Percentiles rank a stretch among this genome's conserved stretches.
Conservation (phyloP, 83 land plant species). For the Picea abies region DNA sequence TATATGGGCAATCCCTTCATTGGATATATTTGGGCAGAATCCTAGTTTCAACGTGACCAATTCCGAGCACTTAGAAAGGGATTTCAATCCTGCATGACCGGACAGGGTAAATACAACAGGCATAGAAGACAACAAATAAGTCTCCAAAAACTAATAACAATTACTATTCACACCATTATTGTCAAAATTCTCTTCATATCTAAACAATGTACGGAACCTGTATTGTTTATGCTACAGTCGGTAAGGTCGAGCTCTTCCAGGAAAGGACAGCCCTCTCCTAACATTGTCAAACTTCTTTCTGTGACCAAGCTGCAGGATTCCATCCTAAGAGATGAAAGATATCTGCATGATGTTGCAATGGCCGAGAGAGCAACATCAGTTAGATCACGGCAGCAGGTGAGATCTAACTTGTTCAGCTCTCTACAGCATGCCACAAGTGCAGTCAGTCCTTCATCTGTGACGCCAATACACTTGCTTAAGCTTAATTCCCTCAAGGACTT, state of each 20-base stretch:
- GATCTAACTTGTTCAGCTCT: constrained; percentile 71
- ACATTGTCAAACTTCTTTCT: constrained; percentile 54
- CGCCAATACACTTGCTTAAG: constrained; percentile 89
- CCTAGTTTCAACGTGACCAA: constrained; percentile 78
- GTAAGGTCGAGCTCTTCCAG: constrained; percentile 92
- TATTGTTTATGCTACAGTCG: constrained; percentile 75
- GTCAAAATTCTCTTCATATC: no score
- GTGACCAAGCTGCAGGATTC: constrained; percentile 75
- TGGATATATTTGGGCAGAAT: constrained; percentile 66
- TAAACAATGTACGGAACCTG: constrained; percentile 39
- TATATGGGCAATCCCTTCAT: constrained; percentile 68
- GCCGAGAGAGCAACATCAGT: constrained; percentile 54
- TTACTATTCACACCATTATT: no score
- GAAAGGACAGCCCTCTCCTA: constrained; percentile 59
- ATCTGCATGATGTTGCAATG: constrained; percentile 60
- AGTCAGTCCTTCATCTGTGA: constrained; percentile 77
- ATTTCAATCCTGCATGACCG: constrained; percentile 73
- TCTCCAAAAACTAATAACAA: no score
- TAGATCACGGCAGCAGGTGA: constrained; percentile 88
- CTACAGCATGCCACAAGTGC: constrained; percentile 52
- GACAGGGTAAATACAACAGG: no score
- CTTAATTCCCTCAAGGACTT: constrained; percentile 68
- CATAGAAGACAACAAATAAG: no score
- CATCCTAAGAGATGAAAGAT: constrained; percentile 72
- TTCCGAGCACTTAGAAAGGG: constrained; percentile 62